phyloP scores from a whole-genome alignment of 495 filamentous ascomycete species.

The Penicillium egyptiacum region DNA sequence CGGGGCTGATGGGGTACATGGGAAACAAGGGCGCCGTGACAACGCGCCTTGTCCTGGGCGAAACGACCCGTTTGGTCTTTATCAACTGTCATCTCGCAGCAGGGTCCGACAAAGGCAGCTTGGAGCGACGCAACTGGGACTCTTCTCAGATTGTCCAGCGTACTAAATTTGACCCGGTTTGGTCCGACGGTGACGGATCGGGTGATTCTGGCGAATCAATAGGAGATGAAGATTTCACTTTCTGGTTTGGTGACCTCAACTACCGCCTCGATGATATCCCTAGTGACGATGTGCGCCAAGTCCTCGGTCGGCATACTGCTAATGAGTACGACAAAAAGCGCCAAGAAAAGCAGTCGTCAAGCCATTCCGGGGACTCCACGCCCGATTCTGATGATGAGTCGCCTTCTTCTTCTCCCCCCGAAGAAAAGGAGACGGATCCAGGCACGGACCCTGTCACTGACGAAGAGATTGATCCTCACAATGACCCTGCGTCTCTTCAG shows the following conservation, averaged over 20 bases:
- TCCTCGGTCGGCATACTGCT: slow-evolving; percentile 77
- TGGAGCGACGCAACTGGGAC: slow-evolving; percentile 91
- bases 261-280: slow-evolving; percentile 88
- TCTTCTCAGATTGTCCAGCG: slow-evolving; percentile 70
- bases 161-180: slow-evolving; percentile 71
- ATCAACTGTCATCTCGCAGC: slow-evolving; percentile 89
- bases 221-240: slow-evolving; percentile 86
- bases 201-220: slow-evolving; percentile 63
- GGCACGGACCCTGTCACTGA: slow-evolving; percentile 27
- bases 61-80: slow-evolving; percentile 84
- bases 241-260: slow-evolving; percentile 97
- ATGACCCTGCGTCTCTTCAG: slow-evolving; percentile 68
- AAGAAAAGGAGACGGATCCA: not conserved
- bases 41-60: slow-evolving; percentile 80
- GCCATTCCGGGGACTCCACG: slow-evolving; percentile 25
- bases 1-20: slow-evolving; percentile 86
- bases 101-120: slow-evolving; percentile 69
- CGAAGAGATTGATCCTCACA: slow-evolving; percentile 43
- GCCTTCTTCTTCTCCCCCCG: slow-evolving; percentile 9
- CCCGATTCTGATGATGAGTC: slow-evolving; percentile 14
- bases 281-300: slow-evolving; percentile 82
- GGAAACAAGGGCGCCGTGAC: slow-evolving; percentile 93
- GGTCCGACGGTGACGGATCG: slow-evolving; percentile 50
- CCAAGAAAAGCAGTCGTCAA: slow-evolving; percentile 31
- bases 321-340: slow-evolving; percentile 65